Base-by-base conservation (phyloP, 495 filamentous ascomycete genomes). In the Aspergillus nanangensis region DNA sequence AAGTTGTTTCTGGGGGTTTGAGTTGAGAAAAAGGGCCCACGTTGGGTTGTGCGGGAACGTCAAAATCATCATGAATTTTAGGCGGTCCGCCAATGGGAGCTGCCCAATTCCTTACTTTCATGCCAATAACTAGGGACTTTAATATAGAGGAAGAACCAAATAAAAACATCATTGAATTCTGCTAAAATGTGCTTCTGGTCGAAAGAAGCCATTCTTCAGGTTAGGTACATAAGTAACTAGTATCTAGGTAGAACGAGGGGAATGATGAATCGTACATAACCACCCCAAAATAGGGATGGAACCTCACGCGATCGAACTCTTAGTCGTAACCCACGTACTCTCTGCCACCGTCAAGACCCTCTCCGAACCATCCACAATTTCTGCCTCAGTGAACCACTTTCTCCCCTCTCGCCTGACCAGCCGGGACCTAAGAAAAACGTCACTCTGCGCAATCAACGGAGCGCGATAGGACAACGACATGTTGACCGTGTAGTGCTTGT, bases 331-430 rank as follows among this genome's bases (percentile, higher is more conserved):
- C 40, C 40, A 43, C 40, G 31, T 43, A 19, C 40, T 43, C 40
- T 43, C 40, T 17, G 40, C 40, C 17, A 7, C 11, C 5, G 40
- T 43, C 40, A 43, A 43, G 22, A 29, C 40, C 8, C 13, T 9
- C 7, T 18, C 18, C 7, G 21, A 21, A 31, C 22, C 15, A 31
- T 43, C 24, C 5, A 43, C 40, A 29, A 43, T 43, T 24, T 43
- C 40, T 11, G 40, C 40, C 20, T 3, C 40, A n/a, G 13, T 13
- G 24, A 43, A 43, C 40, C 40, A 43, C 40, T 43, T 43, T 25
- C 40, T 27, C 21, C 40, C 40, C 25, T 43, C 40, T n/a, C 22
- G 40, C 20, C 15, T n/a, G 13, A 13, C 18, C 2, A 43, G 18
- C 21, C 40, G 24, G 13, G 40, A 27, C 15, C 40, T n/a, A 7